These are phyloP conservation scores for Claviceps monticola DNA, from an alignment of 2,329 filamentous ascomycete genomes.

Conservation along the genomic window DNA sequence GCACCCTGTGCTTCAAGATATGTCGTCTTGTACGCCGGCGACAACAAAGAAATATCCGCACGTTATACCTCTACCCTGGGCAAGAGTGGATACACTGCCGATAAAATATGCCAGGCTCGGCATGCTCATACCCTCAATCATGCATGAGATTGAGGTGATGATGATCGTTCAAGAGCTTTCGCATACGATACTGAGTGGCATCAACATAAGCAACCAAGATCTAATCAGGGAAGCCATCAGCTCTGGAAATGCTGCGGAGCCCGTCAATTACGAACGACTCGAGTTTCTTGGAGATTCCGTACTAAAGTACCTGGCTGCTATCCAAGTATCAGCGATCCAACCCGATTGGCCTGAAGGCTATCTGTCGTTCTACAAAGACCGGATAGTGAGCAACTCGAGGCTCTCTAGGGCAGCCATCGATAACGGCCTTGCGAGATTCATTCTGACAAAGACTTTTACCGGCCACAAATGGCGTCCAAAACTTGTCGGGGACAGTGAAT, in stretches of 20 bases:
- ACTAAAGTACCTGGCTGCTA: conserved; percentile 58
- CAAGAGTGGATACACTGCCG: conserved; percentile 34
- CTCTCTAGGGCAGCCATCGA: conserved; percentile 51
- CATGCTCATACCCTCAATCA: conserved; percentile 57
- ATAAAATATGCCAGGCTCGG: conserved; percentile 33
- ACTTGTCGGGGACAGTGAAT: conserved; percentile 20
- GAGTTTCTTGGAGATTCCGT: conserved; percentile 82
- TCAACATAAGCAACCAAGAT: conserved; percentile 39
- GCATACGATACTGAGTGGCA: conserved; percentile 15
- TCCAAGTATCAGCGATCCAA: conserved; percentile 47
- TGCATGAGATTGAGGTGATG: conserved; percentile 52
- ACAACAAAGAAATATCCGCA: conserved; percentile 28
- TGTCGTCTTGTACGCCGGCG: conserved; percentile 2
- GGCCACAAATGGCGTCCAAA: conserved; percentile 60
- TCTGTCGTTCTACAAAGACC: conserved; percentile 53
- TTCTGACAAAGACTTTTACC: conserved; percentile 55
- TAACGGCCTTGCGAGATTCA: conserved; percentile 55
- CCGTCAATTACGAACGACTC: conserved; percentile 62
- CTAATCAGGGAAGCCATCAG: conserved; percentile 58
- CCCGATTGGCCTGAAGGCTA: conserved; percentile 63
- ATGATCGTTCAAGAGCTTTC: conserved; percentile 49
- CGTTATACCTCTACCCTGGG: conserved; percentile 32
- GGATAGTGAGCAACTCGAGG: conserved; percentile 60
- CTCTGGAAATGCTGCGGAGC: conserved; percentile 44
- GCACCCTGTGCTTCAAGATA: conserved; percentile 20